These are phyloP conservation scores for Epichloe sibirici DNA, from an alignment of 2,329 filamentous ascomycete species.

Conservation along the genomic window DNA sequence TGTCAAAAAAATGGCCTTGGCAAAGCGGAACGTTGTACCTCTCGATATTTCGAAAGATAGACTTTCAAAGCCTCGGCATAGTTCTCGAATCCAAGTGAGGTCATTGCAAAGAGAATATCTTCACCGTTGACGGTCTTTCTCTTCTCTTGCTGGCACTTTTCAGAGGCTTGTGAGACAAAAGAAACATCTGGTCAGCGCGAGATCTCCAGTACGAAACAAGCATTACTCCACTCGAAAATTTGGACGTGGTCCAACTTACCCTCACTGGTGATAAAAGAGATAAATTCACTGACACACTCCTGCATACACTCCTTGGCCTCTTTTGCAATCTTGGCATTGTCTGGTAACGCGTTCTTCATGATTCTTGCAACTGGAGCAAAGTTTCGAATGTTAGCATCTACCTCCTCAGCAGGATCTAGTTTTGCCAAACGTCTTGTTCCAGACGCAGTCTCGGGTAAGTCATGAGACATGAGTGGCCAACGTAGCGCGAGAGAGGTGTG, in stretches of 20 bases:
- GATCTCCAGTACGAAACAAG: not conserved
- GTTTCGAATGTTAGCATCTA: conserved; percentile 89
- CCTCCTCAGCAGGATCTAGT: conserved; percentile 38
- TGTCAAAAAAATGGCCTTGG: not conserved
- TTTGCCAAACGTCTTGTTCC: conserved; percentile 36
- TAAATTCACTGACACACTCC: conserved; percentile 99
- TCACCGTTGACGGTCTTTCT: conserved; percentile 98
- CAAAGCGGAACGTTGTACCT: conserved; percentile 49
- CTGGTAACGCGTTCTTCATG: conserved; percentile 95
- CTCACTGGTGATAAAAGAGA: conserved; percentile 98
- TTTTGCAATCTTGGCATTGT: conserved; percentile 98
- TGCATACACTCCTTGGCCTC: conserved; percentile 99
- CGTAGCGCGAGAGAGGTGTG: conserved; percentile 17
- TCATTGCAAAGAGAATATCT: conserved; percentile 98
- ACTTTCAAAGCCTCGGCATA: conserved; percentile 97
- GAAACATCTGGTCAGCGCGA: not conserved
- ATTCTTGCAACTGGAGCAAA: conserved; percentile 95
- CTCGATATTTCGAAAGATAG: conserved; percentile 92
- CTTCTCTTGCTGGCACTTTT: conserved; percentile 99
- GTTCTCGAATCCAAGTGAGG: conserved; percentile 95
- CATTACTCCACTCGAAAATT: not conserved
- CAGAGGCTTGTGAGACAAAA: conserved; percentile 55
- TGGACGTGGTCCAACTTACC: conserved; percentile 43
- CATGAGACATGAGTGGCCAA: conserved; percentile 44
- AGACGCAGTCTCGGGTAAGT: conserved; percentile 39